Evolutionary conservation across 2,329 filamentous ascomycete species (phyloP).

Genomic region (Hymenoscyphus albidus): DNA sequence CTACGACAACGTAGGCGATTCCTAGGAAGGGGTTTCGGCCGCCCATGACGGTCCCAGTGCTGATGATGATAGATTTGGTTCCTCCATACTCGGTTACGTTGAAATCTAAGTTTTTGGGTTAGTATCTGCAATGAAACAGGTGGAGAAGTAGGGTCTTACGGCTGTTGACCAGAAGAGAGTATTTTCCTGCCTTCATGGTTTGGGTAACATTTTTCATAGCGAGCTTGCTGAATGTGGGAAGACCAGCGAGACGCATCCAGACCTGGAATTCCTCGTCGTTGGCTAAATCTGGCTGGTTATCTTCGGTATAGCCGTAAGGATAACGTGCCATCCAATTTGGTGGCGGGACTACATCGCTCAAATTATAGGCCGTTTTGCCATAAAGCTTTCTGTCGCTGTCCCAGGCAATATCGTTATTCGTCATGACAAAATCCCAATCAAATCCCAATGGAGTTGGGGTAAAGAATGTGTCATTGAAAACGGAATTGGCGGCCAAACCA

Average conservation of each 20-base stretch:
- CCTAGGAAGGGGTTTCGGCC: slow-evolving; percentile 94
- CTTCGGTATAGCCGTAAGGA: slow-evolving; percentile 63
- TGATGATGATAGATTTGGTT: slow-evolving; percentile 85
- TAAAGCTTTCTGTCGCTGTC: slow-evolving; percentile 77
- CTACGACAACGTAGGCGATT: slow-evolving; percentile 92
- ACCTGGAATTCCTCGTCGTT: slow-evolving; percentile 86
- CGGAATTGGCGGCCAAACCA: slow-evolving; percentile 90
- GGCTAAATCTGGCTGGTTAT: slow-evolving; percentile 63
- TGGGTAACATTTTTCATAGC: slow-evolving; percentile 74
- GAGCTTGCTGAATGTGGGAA: slow-evolving; percentile 93
- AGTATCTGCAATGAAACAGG: not conserved
- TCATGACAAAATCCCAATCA: slow-evolving; percentile 65
- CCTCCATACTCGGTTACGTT: slow-evolving; percentile 74
- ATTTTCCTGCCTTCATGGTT: slow-evolving; percentile 65
- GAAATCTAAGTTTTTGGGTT: slow-evolving; percentile 58
- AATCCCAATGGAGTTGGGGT: slow-evolving; percentile 59
- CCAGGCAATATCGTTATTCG: slow-evolving; percentile 79
- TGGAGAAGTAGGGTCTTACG: slow-evolving; percentile 53
- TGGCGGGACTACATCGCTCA: slow-evolving; percentile 63
- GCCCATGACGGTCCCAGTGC: slow-evolving; percentile 87
- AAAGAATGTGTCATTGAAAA: slow-evolving; percentile 90
- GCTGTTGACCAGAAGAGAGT: slow-evolving; percentile 71
- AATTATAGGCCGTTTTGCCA: slow-evolving; percentile 62
- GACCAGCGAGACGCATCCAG: slow-evolving; percentile 96
- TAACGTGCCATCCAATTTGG: slow-evolving; percentile 79